Conservation (phyloP, 257 asterid genomes). For the Solanum rostratum region DNA sequence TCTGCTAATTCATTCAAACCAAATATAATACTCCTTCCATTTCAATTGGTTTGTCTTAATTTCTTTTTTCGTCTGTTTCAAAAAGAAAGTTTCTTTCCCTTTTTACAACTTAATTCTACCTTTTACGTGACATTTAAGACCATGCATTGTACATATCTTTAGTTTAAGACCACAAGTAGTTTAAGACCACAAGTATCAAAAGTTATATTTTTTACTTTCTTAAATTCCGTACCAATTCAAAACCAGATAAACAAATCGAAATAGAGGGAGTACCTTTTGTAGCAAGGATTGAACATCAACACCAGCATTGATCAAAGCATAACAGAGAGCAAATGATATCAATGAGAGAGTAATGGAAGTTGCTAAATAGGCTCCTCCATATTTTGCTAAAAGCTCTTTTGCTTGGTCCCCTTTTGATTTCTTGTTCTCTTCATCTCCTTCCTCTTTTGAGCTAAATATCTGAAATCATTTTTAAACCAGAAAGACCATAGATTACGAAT, state of each 20-base stretch:
- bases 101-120: too few species aligned
- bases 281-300: constrained; percentile 76
- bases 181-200: too few species aligned
- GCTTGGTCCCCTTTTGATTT: constrained; percentile 83
- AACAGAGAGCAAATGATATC: constrained; percentile 76
- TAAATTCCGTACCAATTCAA: too few species aligned
- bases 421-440: constrained; percentile 22
- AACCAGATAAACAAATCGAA: too few species aligned
- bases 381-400: constrained; percentile 76
- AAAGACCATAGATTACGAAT: background rate
- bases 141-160: too few species aligned
- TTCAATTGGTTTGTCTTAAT: too few species aligned
- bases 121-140: too few species aligned
- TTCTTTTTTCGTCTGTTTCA: too few species aligned
- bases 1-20: background rate
- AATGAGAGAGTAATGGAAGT: constrained; percentile 87
- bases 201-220: too few species aligned
- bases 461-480: constrained; percentile 5
- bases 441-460: constrained; percentile 74
- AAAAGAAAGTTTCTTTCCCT: too few species aligned
- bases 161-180: too few species aligned
- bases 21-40: background rate
- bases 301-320: constrained; percentile 65
- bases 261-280: constrained; percentile 28
- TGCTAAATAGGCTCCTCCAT: constrained; percentile 95